Percentiles rank a stretch among this genome's conserved stretches.
Conservation (phyloP, 306 rosid genomes). For the Cucumis hystrix region DNA sequence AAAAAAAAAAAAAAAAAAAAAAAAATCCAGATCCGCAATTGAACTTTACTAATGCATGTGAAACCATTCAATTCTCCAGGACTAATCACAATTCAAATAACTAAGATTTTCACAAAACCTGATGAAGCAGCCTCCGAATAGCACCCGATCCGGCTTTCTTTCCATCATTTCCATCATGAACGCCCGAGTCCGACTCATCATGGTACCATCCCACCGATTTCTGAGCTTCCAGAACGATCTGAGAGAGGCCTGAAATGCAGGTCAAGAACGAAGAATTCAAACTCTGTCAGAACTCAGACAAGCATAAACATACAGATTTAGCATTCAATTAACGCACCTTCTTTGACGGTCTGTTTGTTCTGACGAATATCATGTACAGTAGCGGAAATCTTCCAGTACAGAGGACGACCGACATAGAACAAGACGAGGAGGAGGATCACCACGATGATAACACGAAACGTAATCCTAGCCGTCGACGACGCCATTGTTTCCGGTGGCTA, state of each 20-base stretch:
- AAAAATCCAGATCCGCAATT: background rate
- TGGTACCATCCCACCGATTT: conserved; percentile 69
- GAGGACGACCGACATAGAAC: conserved; percentile 72
- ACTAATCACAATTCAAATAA: conserved; percentile 2
- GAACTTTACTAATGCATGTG: background rate
- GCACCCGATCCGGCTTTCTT: conserved; percentile 18
- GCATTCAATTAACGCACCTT: conserved; percentile 26
- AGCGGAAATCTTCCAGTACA: conserved; percentile 83
- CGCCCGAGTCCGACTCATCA: conserved; percentile 40
- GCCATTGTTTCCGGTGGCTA: conserved; percentile 30
- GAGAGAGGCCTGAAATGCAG: conserved; percentile 49
- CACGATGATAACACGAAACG: conserved; percentile 30
- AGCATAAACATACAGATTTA: background rate
- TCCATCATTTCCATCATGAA: conserved; percentile 6
- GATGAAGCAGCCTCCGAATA: conserved; percentile 20
- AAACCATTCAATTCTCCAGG: background rate
- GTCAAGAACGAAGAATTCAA: background rate
- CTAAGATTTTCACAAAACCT: conserved; percentile 10
- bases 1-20: background rate
- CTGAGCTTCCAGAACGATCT: conserved; percentile 78
- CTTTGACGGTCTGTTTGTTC: conserved; percentile 63
- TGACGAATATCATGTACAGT: conserved; percentile 66
- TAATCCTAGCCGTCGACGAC: conserved; percentile 30
- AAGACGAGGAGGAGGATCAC: conserved; percentile 25
- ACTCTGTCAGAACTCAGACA: background rate